Evolutionary conservation across 1,139 yeast genomes (phyloP), one percentile per base, ranked within the genome.

Genomic region (Candida buenavistaensis): DNA sequence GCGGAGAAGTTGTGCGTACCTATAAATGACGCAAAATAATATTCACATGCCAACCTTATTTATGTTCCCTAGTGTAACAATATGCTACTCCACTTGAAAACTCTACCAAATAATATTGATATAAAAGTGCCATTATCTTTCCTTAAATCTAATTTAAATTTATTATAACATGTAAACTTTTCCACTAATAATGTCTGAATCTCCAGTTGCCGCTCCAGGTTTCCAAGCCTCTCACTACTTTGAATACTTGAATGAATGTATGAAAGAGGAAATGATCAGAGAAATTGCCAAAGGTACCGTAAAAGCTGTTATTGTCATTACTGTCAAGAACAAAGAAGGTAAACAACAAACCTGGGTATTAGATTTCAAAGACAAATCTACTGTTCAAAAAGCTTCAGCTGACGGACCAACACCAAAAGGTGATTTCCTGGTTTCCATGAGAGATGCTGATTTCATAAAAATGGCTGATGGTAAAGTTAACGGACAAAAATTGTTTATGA

Each of bases 401-500:
- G 66, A 64, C 34, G 63, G 72, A 33, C 59, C 72, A 13, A 72
- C 72, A 46, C 75, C 74, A 46, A 74, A 73, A 58, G 72, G 78
- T 37, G 94, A 85, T 51, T 81, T 84, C 45, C 80, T 74, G 44
- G 75, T 86, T 57, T 62, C 71, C 47, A 66, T 85, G 49, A 67
- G 66, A 46, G 95, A 85, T 52, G 64, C 67, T 40, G 81, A 78
- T 49, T 78, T 86, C 51, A 81, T 73, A 48, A 78, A 74, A 56
- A 72, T 86, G 50, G 85, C 84, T 37, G 63, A 69, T 43, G 94
- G 94, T 48, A 82, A 84, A 68, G 80, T 88, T 45, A 82, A 81
- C 57, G 88, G 95, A 37, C 95, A 85, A 62, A 82, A 80, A 66
- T 73, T 86, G 53, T 86, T 84, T 64, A 78, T 86, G 84, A 67